Percentiles rank a stretch among this genome's conserved stretches.
phyloP scores from a whole-genome alignment of 2,329 filamentous ascomycete species.

The Escovopsis sp. region DNA sequence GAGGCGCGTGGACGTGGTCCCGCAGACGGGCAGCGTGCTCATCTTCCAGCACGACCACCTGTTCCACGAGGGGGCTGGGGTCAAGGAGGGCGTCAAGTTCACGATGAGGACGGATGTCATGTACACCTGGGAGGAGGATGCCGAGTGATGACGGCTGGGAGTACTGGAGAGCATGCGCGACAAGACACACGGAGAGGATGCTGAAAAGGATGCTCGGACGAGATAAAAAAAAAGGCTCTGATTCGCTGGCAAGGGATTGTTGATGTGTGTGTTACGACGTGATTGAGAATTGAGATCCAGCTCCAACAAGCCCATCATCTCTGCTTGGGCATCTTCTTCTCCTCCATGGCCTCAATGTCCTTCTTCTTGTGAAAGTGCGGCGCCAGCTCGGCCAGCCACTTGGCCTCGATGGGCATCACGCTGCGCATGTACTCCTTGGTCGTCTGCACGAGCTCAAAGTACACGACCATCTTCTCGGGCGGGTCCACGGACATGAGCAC shows the following conservation, averaged over 20 bases:
- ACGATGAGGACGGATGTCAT: constrained; percentile 42
- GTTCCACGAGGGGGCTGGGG: constrained; percentile 38
- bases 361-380: constrained; percentile 92
- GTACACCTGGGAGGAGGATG: constrained; percentile 22
- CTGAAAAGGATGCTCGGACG: too few species aligned
- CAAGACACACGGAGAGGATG: too few species aligned
- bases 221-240: too few species aligned
- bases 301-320: constrained; percentile 8
- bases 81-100: constrained; percentile 37
- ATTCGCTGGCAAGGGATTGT: too few species aligned
- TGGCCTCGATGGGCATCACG: constrained; percentile 68
- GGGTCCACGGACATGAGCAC: constrained; percentile 69
- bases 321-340: constrained; percentile 44
- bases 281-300: background rate
- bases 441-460: constrained; percentile 69
- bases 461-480: constrained; percentile 67
- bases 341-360: constrained; percentile 70
- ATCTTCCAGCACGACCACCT: constrained; percentile 43
- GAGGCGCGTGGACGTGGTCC: constrained; percentile 36
- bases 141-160: background rate
- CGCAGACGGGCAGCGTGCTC: constrained; percentile 41
- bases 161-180: too few species aligned
- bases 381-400: constrained; percentile 79
- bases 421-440: constrained; percentile 88
- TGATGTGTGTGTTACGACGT: background rate